phyloP scores from a whole-genome alignment of 1,284 basidiomycete species.

The Sparassis latifolia region DNA sequence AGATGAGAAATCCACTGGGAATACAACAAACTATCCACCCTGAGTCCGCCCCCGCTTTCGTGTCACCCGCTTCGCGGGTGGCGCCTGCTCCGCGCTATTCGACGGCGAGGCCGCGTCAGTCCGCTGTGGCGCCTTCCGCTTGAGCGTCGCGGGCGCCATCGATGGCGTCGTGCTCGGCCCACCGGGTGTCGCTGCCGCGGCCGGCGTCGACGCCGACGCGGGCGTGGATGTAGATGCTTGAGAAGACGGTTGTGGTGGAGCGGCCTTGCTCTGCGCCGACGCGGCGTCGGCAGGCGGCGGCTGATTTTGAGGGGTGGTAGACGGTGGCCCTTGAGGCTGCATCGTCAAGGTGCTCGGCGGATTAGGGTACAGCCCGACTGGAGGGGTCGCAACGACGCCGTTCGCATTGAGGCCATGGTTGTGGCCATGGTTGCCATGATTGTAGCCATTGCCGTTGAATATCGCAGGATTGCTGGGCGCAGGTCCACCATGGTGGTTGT shows the following conservation, averaged over 20 bases:
- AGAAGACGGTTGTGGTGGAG: conserved; percentile 24
- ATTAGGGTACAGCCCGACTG: conserved; percentile 6
- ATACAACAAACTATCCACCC: conserved; percentile 29
- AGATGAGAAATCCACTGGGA: conserved; percentile 23
- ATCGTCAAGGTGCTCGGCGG: conserved; percentile 4
- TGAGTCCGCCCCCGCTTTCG: conserved; percentile 46
- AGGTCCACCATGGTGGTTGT: no score
- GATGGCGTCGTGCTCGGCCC: conserved; percentile 37
- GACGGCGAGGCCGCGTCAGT: conserved; percentile 48
- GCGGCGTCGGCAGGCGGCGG: conserved; percentile 42
- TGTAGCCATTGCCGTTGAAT: background rate
- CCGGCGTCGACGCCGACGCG: conserved; percentile 25
- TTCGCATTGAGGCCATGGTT: background rate
- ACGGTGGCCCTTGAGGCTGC: conserved; percentile 28
- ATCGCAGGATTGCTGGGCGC: background rate
- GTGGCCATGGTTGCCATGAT: background rate
- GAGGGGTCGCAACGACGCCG: conserved; percentile 1
- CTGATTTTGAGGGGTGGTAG: conserved; percentile 31
- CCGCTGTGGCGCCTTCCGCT: conserved; percentile 47
- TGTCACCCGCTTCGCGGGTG: conserved; percentile 39
- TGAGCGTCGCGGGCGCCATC: conserved; percentile 48
- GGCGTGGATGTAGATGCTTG: conserved; percentile 29
- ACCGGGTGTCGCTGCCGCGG: conserved; percentile 26
- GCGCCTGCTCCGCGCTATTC: conserved; percentile 36
- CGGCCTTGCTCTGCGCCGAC: conserved; percentile 47